These are phyloP conservation scores for Onygenales sp. DNA, from an alignment of 2,329 filamentous ascomycete genomes.

Conservation along the genomic window DNA sequence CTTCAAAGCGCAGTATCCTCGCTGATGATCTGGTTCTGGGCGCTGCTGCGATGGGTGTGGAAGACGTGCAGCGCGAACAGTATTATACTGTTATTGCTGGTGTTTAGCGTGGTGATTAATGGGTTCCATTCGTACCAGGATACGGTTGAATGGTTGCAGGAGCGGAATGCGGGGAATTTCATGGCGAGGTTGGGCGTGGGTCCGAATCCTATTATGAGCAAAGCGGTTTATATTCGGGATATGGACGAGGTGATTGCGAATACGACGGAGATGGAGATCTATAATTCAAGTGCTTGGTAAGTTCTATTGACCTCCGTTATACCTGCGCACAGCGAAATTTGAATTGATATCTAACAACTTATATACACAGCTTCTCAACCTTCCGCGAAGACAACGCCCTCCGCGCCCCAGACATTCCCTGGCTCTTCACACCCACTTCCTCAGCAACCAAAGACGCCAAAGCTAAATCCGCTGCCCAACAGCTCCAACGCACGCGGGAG, in stretches of 20 bases:
- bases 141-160: slow-evolving; percentile 71
- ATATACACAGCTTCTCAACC: slow-evolving; percentile 24
- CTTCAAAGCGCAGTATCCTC: slow-evolving; percentile 65
- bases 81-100: slow-evolving; percentile 60
- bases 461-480: slow-evolving; percentile 34
- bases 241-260: slow-evolving; percentile 55
- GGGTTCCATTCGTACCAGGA: slow-evolving; percentile 65
- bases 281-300: slow-evolving; percentile 25
- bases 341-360: not conserved
- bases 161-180: slow-evolving; percentile 68
- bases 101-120: slow-evolving; percentile 63
- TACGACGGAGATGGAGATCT: slow-evolving; percentile 19
- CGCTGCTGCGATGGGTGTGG: slow-evolving; percentile 54
- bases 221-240: slow-evolving; percentile 73
- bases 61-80: slow-evolving; percentile 63
- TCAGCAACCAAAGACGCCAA: slow-evolving; percentile 17
- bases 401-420: slow-evolving; percentile 21
- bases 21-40: slow-evolving; percentile 68
- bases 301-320: not conserved
- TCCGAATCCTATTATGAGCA: slow-evolving; percentile 73
- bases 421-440: slow-evolving; percentile 20
- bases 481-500: slow-evolving; percentile 71
- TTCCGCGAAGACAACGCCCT: slow-evolving; percentile 33
- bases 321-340: not conserved
- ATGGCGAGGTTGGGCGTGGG: slow-evolving; percentile 73